Evolutionary conservation across 805 yeast species (phyloP).

Genomic region (Kodamaea sagamina): DNA sequence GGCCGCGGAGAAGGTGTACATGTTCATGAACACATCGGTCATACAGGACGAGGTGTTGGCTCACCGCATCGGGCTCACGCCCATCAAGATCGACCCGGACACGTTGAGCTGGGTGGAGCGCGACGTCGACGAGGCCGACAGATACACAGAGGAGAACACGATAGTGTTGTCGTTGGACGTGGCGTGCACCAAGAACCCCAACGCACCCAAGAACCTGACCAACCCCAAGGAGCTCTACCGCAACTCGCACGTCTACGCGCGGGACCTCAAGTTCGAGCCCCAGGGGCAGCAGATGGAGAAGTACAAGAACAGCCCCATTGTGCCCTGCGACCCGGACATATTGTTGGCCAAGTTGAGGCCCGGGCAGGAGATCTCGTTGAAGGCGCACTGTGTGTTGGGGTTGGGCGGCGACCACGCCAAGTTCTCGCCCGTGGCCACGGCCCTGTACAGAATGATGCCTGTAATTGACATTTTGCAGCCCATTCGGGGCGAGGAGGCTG

Average conservation of each 20-base stretch:
- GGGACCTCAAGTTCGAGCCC: constrained; percentile 86
- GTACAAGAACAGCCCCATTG: constrained; percentile 67
- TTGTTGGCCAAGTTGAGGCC: constrained; percentile 91
- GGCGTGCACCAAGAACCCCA: constrained; percentile 80
- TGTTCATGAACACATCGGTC: constrained; percentile 93
- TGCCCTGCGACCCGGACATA: constrained; percentile 84
- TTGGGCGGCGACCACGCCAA: constrained; percentile 95
- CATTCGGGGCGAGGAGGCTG: constrained; percentile 74
- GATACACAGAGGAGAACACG: constrained; percentile 86
- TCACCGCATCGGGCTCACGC: constrained; percentile 90
- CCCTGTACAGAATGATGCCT: constrained; percentile 92
- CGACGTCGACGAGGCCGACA: constrained; percentile 57
- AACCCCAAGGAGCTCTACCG: constrained; percentile 83
- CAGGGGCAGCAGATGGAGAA: constrained; percentile 81
- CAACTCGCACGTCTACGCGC: constrained; percentile 86
- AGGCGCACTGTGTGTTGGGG: constrained; percentile 90
- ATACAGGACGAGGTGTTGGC: constrained; percentile 97
- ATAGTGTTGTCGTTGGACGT: constrained; percentile 80
- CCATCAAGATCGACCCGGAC: constrained; percentile 91
- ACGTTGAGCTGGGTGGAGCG: constrained; percentile 78
- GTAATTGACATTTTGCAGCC: constrained; percentile 74
- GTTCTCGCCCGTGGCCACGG: constrained; percentile 95
- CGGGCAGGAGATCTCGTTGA: constrained; percentile 90
- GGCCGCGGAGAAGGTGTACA: constrained; percentile 89
- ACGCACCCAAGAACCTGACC: constrained; percentile 74